phyloP scores from a whole-genome alignment of 2,329 filamentous ascomycete genomes.

The Fusarium hainanense region DNA sequence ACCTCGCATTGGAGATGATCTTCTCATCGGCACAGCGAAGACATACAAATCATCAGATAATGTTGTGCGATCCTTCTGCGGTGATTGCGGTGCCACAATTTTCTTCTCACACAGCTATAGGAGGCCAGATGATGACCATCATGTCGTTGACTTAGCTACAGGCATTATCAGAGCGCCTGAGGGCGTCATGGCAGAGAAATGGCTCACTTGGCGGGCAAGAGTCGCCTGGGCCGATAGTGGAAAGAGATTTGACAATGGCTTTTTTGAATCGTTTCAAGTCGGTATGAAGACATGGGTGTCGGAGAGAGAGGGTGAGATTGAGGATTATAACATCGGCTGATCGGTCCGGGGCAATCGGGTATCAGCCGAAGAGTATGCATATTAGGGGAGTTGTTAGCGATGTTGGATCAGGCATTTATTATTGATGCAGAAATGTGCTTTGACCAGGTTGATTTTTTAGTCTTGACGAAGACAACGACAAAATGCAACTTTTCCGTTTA shows the following conservation, averaged over 20 bases:
- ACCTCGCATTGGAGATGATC: conserved; percentile 51
- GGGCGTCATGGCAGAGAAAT: conserved; percentile 57
- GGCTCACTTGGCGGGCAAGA: conserved; percentile 59
- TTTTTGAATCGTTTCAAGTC: conserved; percentile 50
- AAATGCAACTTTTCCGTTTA: background rate
- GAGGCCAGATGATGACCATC: conserved; percentile 46
- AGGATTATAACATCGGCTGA: conserved; percentile 46
- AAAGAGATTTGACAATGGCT: conserved; percentile 51
- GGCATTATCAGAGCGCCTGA: conserved; percentile 59
- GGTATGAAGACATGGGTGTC: conserved; percentile 55
- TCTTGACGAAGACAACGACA: too few relatives aligned
- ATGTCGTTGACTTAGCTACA: conserved; percentile 56
- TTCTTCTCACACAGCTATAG: conserved; percentile 50
- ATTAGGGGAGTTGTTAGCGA: background rate
- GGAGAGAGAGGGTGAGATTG: conserved; percentile 50
- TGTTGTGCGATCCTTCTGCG: conserved; percentile 58
- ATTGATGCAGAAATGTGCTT: background rate
- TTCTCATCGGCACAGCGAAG: conserved; percentile 58
- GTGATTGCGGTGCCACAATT: conserved; percentile 58
- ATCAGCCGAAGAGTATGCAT: conserved; percentile 26
- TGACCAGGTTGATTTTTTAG: too few relatives aligned
- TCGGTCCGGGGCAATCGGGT: conserved; percentile 31
- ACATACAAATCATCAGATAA: conserved; percentile 54
- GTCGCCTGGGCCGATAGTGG: conserved; percentile 51
- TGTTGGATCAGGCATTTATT: conserved; percentile 8